Percentiles rank a stretch among this genome's conserved stretches.
These are phyloP conservation scores for Oleoguttula mirabilis DNA, from an alignment of 495 filamentous ascomycete species.

Conservation along the genomic window DNA sequence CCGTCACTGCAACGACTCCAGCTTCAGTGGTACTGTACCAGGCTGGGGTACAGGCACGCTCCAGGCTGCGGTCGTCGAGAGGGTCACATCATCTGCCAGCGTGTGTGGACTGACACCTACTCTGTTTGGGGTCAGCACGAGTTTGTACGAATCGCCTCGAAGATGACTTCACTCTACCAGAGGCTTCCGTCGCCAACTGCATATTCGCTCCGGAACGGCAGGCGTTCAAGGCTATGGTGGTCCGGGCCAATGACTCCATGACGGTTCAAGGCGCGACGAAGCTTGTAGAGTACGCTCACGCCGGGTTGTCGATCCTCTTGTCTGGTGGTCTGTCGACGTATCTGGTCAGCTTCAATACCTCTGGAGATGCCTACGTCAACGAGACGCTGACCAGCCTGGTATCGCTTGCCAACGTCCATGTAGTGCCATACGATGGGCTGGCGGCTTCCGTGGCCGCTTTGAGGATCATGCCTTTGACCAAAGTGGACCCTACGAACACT, in stretches of 20 bases:
- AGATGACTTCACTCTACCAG: constrained; percentile 35
- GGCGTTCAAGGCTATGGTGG: constrained; percentile 36
- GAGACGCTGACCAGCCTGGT: not conserved
- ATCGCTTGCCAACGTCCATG: constrained; percentile 9
- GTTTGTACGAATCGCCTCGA: too few species aligned
- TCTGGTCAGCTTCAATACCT: constrained; percentile 19
- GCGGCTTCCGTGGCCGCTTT: constrained; percentile 23
- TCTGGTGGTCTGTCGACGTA: constrained; percentile 25
- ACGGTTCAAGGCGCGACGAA: constrained; percentile 28
- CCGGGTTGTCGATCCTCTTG: constrained; percentile 35
- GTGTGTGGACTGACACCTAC: too few species aligned
- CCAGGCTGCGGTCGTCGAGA: too few species aligned
- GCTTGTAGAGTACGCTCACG: constrained; percentile 30
- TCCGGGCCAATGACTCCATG: constrained; percentile 31
- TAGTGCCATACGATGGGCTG: constrained; percentile 14
- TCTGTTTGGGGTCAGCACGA: too few species aligned
- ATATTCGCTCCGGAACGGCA: constrained; percentile 32
- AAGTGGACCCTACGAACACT: constrained; percentile 26
- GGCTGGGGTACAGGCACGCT: too few species aligned
- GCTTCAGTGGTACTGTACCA: too few species aligned
- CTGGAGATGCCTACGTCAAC: constrained; percentile 7
- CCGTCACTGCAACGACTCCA: too few species aligned
- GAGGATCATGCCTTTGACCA: constrained; percentile 17
- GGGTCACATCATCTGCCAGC: too few species aligned
- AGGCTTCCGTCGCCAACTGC: constrained; percentile 28